A percentile compares a stretch with the other conserved stretches of the same genome.
phyloP scores from a whole-genome alignment of 1,284 basidiomycete genomes.

The Cutaneotrichosporon cyanovorans region DNA sequence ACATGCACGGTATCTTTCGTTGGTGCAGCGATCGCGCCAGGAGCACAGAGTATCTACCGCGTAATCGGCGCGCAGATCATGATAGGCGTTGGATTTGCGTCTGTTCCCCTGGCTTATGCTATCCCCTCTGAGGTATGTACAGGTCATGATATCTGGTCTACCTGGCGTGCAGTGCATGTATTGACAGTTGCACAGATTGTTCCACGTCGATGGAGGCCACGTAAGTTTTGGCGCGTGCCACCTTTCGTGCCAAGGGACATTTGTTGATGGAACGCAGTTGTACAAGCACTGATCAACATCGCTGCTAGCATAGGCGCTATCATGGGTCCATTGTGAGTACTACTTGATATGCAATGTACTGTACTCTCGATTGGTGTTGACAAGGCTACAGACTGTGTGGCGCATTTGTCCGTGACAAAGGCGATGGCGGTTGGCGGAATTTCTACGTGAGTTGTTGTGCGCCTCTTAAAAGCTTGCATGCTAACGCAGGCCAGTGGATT shows the following conservation, averaged over 20 bases:
- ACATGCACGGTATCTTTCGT: constrained; percentile 9
- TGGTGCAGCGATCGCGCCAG: constrained; percentile 11
- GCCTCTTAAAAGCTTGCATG: not conserved
- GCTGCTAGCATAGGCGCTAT: no score
- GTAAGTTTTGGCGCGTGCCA: no score
- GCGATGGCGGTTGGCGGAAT: constrained; percentile 6
- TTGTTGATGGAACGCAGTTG: no score
- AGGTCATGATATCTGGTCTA: not conserved
- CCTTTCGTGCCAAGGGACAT: no score
- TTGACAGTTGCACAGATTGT: no score
- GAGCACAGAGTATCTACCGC: constrained; percentile 10
- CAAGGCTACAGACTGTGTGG: constrained; percentile 2
- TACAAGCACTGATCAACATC: no score
- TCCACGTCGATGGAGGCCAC: no score
- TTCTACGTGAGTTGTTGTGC: not conserved
- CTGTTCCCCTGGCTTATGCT: constrained; percentile 9
- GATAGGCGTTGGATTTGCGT: constrained; percentile 9
- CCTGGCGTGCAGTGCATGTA: no score
- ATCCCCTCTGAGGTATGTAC: constrained; percentile 8
- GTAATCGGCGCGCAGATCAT: constrained; percentile 10
- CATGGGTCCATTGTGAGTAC: no score
- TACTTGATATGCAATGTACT: no score
- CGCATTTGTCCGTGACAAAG: not conserved
- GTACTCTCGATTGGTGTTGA: no score
- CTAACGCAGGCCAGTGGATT: constrained; percentile 6